A percentile compares a stretch with the other conserved stretches of the same genome.
Conservation (phyloP, 495 filamentous ascomycete genomes). For the Penicillium crystallinum region DNA sequence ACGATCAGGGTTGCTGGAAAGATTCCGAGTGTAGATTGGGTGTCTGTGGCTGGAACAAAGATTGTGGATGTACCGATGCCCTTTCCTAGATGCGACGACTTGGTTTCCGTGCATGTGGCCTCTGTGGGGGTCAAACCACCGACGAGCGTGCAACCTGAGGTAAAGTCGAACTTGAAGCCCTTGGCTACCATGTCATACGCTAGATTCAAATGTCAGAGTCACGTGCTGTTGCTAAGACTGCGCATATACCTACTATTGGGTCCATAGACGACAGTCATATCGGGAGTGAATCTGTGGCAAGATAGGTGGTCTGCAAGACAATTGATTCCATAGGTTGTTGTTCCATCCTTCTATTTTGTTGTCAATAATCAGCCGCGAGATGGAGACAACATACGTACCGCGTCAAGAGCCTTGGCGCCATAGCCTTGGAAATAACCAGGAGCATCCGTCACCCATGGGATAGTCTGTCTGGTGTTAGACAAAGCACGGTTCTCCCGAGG, state of each 20-base stretch:
- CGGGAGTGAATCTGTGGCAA: not conserved
- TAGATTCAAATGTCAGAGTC: not conserved
- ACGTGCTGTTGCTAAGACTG: not conserved
- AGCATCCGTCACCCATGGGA: not conserved
- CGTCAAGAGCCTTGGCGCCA: not conserved
- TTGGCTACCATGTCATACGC: conserved; percentile 1
- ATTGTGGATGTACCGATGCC: not conserved
- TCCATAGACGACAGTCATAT: conserved; percentile 1
- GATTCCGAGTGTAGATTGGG: not conserved
- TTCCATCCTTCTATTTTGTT: not conserved
- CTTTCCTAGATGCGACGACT: not conserved
- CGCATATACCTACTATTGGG: not conserved
- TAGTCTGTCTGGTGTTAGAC: not conserved
- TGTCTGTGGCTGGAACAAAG: not conserved
- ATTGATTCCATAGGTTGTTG: conserved; percentile 2
- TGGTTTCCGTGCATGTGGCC: not conserved
- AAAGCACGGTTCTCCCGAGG: too few relatives aligned
- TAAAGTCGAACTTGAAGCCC: conserved; percentile 1
- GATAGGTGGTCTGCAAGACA: not conserved
- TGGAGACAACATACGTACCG: not conserved
- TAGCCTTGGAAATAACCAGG: conserved; percentile 6
- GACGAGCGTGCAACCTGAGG: not conserved
- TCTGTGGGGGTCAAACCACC: not conserved
- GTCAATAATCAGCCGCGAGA: not conserved
- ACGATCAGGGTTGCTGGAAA: not conserved